These are phyloP conservation scores for Marvania coccoides DNA, from an alignment of 139 green algal species.

Conservation along the genomic window DNA sequence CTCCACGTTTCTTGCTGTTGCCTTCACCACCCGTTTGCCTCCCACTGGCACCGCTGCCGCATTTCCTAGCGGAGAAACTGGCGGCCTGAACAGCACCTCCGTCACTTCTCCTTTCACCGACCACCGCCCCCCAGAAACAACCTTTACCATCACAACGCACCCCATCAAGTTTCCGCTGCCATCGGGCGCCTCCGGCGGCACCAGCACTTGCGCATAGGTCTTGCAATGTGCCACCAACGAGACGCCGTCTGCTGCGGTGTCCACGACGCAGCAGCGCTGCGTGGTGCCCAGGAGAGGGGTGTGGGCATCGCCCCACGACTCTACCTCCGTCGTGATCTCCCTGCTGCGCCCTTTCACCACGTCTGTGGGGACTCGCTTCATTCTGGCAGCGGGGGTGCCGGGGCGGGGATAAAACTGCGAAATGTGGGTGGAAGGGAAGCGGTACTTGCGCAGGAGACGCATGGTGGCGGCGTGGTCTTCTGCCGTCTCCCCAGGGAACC, in stretches of 20 bases:
- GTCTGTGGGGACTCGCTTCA: constrained; percentile 52
- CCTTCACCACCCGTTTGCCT: neutral
- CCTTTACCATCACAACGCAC: constrained; percentile 46
- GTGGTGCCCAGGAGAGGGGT: constrained; percentile 46
- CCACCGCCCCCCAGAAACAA: constrained; percentile 56
- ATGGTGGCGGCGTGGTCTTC: constrained; percentile 74
- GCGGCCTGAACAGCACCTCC: constrained; percentile 31
- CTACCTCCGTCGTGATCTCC: constrained; percentile 57
- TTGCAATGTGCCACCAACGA: constrained; percentile 74
- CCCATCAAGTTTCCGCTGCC: constrained; percentile 55
- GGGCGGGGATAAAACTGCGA: constrained; percentile 86
- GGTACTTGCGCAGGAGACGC: constrained; percentile 69
- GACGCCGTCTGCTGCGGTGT: constrained; percentile 64
- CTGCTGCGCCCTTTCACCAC: constrained; percentile 49
- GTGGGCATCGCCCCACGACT: constrained; percentile 55
- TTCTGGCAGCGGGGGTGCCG: constrained; percentile 83
- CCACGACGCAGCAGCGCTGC: constrained; percentile 72
- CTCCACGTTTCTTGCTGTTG: neutral
- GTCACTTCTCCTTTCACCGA: constrained; percentile 50
- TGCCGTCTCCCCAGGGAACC: constrained; percentile 64
- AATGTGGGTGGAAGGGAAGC: constrained; percentile 80
- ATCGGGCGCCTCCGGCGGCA: constrained; percentile 27
- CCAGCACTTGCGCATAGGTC: constrained; percentile 72
- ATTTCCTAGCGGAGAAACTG: neutral
- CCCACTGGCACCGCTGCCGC: neutral